Evolutionary conservation across 352 stramenopile species (phyloP), one percentile per base, ranked within the genome.

Genomic region (Elongisporangium anandrum): DNA sequence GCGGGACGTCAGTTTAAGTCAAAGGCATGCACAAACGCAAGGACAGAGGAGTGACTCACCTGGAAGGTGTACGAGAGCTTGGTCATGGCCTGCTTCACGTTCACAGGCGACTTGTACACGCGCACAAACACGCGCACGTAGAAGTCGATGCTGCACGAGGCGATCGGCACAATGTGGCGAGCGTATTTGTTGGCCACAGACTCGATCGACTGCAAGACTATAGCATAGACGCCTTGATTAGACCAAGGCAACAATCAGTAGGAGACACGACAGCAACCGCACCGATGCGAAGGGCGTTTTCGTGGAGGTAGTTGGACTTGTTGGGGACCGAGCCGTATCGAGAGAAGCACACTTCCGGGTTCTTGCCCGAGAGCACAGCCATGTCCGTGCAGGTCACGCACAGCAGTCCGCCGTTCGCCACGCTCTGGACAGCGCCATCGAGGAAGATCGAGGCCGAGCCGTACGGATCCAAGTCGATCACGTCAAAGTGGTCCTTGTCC

Each of bases 341-440:
- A 8, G 85, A 92, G 67, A 92, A 96, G 70, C 87, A 96, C n/a
- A 93, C 82, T 49, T 96, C 87, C 1, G 87, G 85, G 61, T 93
- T 90, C 68, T 94, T 96, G 24, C 87, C 87, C 0, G 85, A 96
- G 9, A 94, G 77, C 59, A 96, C 90, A 6, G 87, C 93, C 94
- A 99, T 99, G 63, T 99, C 98, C 3, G 98, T 99, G 74, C 96
- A 99, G 5, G 98, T 99, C n/a, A 99, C 87, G 70, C 95, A 99
- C 29, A 99, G 72, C 47, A 99, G 73, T 41, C 98, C 98, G 54
- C 98, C 98, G 69, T 98, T 94, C 34, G 78, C 67, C 4, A 99
- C 85, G 49, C 87, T 89, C 70, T 99, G 97, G 21, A 99, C 91
- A 0, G 97, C 97, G 9, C 88, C 88, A 75, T 99, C 98, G 39